Evolutionary conservation across 495 filamentous ascomycete genomes (phyloP).

Genomic region (Schizothecium vesticola): DNA sequence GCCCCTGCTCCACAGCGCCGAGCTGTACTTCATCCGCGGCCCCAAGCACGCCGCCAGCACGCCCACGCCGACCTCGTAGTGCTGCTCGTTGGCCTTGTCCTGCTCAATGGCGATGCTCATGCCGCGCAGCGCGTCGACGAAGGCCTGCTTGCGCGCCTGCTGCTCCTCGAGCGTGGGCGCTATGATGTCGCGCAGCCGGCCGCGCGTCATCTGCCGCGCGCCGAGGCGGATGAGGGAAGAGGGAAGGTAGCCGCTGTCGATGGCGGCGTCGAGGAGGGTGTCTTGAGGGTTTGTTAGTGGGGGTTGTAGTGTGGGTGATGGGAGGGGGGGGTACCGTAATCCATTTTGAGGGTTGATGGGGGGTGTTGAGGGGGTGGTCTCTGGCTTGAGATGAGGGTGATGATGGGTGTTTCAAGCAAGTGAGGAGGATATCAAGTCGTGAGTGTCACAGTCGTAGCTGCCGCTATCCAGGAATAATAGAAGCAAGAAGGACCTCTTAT

Average conservation of each 20-base stretch:
- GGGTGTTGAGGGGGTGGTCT: background rate
- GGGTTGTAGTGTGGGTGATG: background rate
- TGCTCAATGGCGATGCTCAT: conserved; percentile 59
- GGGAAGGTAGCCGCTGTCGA: conserved; percentile 57
- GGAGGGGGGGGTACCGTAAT: conserved; percentile 11
- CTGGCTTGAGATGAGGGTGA: background rate
- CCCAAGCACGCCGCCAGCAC: conserved; percentile 53
- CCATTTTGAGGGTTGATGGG: conserved; percentile 3
- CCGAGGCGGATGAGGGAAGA: conserved; percentile 51
- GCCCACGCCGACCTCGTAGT: conserved; percentile 62
- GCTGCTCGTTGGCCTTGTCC: conserved; percentile 55
- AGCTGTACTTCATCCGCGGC: conserved; percentile 61
- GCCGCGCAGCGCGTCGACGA: conserved; percentile 43
- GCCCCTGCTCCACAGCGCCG: conserved; percentile 52
- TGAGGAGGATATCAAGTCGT: background rate
- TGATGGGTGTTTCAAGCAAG: background rate
- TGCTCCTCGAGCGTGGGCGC: conserved; percentile 39
- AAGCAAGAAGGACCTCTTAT: background rate
- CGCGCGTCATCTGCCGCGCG: conserved; percentile 50
- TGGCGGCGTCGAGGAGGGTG: conserved; percentile 26
- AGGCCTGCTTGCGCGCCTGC: conserved; percentile 52
- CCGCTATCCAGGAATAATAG: background rate
- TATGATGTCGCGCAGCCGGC: conserved; percentile 46
- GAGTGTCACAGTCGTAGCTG: background rate
- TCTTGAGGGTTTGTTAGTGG: conserved; percentile 2